Conservation (phyloP, 441 rosid species). For the Manihot esculenta region DNA sequence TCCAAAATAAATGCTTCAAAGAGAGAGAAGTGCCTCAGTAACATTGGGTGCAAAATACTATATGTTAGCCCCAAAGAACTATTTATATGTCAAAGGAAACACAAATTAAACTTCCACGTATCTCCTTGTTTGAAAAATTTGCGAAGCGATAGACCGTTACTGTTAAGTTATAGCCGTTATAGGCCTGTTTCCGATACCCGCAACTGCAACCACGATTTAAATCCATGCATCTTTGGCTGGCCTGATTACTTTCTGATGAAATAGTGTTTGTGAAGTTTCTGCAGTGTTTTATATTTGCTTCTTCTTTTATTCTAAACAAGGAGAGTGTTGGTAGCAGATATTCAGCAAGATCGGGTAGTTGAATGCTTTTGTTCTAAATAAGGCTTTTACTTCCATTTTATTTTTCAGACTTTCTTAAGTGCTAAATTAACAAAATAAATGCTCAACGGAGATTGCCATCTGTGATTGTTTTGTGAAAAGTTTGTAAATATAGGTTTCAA, state of each 20-base stretch:
- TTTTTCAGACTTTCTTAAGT: not conserved
- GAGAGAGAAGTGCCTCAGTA: no score
- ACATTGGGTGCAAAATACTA: no score
- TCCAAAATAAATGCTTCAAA: no score
- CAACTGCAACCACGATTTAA: no score
- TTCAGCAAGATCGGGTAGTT: not conserved
- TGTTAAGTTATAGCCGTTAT: no score
- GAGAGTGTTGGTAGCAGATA: not conserved
- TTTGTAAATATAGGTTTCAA: not conserved
- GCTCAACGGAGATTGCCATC: not conserved
- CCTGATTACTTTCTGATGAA: not conserved
- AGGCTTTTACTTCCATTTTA: not conserved
- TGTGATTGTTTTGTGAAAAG: not conserved
- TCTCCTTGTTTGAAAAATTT: no score
- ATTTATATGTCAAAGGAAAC: no score
- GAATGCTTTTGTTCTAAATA: not conserved
- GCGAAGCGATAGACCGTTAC: no score
- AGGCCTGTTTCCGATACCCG: no score
- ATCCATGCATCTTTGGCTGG: not conserved
- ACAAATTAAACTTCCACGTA: no score
- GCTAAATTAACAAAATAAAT: not conserved
- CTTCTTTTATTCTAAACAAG: not conserved
- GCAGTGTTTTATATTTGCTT: not conserved
- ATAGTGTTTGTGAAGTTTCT: not conserved
- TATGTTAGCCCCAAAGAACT: no score